phyloP scores from a whole-genome alignment of 2,329 filamentous ascomycete genomes.

The Fusarium sterilihyphosum region DNA sequence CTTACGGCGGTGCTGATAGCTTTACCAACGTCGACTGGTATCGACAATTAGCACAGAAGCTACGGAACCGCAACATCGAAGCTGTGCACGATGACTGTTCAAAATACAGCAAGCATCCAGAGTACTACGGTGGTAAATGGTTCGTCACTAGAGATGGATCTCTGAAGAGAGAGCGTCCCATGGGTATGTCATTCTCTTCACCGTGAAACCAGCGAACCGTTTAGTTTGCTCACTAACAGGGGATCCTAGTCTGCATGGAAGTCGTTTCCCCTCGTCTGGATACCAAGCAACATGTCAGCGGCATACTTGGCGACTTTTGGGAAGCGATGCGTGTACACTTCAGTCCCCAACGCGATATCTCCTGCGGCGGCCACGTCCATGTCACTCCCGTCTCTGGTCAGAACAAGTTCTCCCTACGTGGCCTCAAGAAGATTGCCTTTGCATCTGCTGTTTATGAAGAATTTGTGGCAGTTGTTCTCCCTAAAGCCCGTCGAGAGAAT shows the following conservation, averaged over 20 bases:
- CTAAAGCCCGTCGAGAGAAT: conserved; percentile 48
- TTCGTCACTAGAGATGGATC: conserved; percentile 54
- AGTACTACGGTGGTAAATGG: conserved; percentile 55
- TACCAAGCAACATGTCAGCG: conserved; percentile 46
- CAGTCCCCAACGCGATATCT: conserved; percentile 48
- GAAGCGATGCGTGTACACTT: conserved; percentile 55
- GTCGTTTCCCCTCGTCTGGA: conserved; percentile 53
- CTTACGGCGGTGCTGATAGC: conserved; percentile 49
- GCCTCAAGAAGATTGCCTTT: conserved; percentile 52
- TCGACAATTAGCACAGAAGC: conserved; percentile 51
- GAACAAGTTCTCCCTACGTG: conserved; percentile 49
- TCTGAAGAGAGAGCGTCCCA: conserved; percentile 49
- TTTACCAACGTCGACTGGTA: conserved; percentile 55
- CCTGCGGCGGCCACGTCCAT: conserved; percentile 54
- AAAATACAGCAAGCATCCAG: conserved; percentile 53
- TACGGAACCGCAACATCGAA: conserved; percentile 51
- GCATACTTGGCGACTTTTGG: conserved; percentile 53
- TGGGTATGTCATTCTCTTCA: conserved; percentile 42
- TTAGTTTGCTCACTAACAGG: conserved; percentile 15
- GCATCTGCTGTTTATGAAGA: conserved; percentile 50
- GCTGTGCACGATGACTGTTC: conserved; percentile 52
- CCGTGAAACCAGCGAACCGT: not conserved
- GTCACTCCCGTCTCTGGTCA: conserved; percentile 49
- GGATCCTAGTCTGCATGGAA: conserved; percentile 52
- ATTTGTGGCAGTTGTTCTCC: conserved; percentile 47